Conservation (phyloP, 1,284 basidiomycete species). For the Albatrellus sp. region DNA sequence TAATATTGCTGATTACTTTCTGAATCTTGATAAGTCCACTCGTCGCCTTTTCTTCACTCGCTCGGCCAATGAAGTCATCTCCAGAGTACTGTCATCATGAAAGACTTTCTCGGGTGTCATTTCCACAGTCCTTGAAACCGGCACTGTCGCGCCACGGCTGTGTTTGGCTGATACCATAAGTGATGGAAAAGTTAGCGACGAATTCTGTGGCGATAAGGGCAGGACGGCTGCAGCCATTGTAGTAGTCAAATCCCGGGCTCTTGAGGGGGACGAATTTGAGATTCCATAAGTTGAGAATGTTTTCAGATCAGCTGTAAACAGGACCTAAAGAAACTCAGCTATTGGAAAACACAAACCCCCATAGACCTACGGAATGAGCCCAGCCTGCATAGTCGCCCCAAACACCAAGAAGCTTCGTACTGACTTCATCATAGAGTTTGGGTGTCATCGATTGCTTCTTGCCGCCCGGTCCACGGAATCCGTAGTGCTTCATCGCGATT, state of each 20-base stretch:
- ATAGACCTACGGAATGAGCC: conserved; percentile 71
- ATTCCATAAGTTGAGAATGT: conserved; percentile 35
- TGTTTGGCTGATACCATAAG: background rate
- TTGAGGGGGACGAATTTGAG: conserved; percentile 14
- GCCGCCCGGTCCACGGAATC: conserved; percentile 39
- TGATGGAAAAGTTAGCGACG: background rate
- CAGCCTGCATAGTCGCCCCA: conserved; percentile 88
- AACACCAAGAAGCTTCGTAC: conserved; percentile 42
- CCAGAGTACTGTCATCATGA: background rate
- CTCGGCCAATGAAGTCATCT: conserved; percentile 10
- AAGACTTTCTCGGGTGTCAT: background rate
- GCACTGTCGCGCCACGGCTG: background rate
- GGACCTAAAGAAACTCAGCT: conserved; percentile 28
- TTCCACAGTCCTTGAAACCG: background rate
- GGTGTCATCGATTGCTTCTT: conserved; percentile 54
- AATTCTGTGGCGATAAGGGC: background rate
- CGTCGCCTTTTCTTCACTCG: conserved; percentile 3
- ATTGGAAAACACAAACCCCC: background rate
- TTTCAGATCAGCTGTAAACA: conserved; percentile 43
- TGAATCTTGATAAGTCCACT: background rate
- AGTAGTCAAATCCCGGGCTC: conserved; percentile 3
- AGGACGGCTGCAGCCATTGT: background rate
- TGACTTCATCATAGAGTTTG: conserved; percentile 70
- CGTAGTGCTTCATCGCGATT: conserved; percentile 78
- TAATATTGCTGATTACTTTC: too few relatives aligned